phyloP scores from a whole-genome alignment of 495 filamentous ascomycete species.

The Penicillium cataractarum region DNA sequence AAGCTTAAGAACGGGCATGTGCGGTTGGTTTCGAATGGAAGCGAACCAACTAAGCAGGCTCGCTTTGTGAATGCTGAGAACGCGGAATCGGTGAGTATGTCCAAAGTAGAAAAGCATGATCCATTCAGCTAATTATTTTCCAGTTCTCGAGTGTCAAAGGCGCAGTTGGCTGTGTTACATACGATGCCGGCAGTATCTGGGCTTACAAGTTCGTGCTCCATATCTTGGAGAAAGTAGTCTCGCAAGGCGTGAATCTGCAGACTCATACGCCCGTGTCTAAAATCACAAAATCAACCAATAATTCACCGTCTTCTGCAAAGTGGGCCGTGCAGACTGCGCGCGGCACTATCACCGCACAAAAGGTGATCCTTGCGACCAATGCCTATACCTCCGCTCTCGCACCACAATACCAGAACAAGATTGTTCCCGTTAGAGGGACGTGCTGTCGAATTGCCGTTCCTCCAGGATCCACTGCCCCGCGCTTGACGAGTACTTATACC shows the following conservation, averaged over 20 bases:
- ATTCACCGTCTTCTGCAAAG: conserved; percentile 9
- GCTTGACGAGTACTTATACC: conserved; percentile 30
- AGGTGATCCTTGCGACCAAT: conserved; percentile 78
- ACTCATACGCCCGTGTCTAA: conserved; percentile 69
- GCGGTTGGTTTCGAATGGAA: conserved; percentile 23
- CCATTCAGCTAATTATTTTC: conserved; percentile 6
- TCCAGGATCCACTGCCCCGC: conserved; percentile 18
- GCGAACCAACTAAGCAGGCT: conserved; percentile 20
- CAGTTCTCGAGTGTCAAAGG: conserved; percentile 53
- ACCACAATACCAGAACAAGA: conserved; percentile 67
- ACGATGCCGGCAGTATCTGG: conserved; percentile 60
- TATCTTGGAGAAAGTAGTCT: conserved; percentile 62
- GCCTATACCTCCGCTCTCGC: conserved; percentile 76
- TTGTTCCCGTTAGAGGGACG: conserved; percentile 72
- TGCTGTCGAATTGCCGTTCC: conserved; percentile 39
- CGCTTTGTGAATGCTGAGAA: conserved; percentile 19
- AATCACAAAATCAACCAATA: conserved; percentile 32
- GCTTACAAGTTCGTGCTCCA: conserved; percentile 81
- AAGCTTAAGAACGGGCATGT: conserved; percentile 33
- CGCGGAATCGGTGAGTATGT: conserved; percentile 26
- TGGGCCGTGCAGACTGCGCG: conserved; percentile 61
- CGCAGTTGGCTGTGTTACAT: conserved; percentile 44
- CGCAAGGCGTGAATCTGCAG: conserved; percentile 70
- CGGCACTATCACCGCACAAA: conserved; percentile 59
- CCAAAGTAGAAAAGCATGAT: too few species aligned